Percentiles rank a stretch among this genome's conserved stretches.
Conservation (phyloP, 495 filamentous ascomycete species). For the Baudoinia panamericana region DNA sequence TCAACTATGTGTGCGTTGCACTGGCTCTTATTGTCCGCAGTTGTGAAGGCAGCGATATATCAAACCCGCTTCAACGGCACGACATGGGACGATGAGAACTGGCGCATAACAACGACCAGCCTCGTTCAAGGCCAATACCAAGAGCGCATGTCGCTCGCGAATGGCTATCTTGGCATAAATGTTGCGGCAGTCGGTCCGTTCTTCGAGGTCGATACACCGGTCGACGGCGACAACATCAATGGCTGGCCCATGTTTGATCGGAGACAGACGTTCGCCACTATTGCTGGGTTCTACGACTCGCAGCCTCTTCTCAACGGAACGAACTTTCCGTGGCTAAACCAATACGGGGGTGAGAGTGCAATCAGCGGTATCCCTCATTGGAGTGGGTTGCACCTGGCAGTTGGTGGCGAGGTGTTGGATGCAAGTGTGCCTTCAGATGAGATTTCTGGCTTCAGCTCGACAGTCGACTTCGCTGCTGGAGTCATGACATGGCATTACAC, state of each 20-base stretch:
- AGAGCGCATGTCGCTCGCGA: slow-evolving; percentile 49
- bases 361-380: slow-evolving; percentile 66
- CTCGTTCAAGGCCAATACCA: slow-evolving; percentile 50
- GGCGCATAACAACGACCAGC: slow-evolving; percentile 43
- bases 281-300: slow-evolving; percentile 58
- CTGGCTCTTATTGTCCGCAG: no score
- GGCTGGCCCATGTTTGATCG: slow-evolving; percentile 63
- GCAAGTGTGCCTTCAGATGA: slow-evolving; percentile 47
- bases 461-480: slow-evolving; percentile 49
- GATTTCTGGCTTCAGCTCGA: slow-evolving; percentile 49
- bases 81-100: slow-evolving; percentile 52
- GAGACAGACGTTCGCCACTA: slow-evolving; percentile 58
- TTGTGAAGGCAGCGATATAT: slow-evolving; percentile 15
- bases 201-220: slow-evolving; percentile 45
- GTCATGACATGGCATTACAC: slow-evolving; percentile 50
- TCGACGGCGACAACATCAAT: slow-evolving; percentile 35
- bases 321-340: slow-evolving; percentile 59
- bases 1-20: no score
- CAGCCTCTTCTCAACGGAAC: slow-evolving; percentile 49
- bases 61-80: slow-evolving; percentile 21
- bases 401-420: slow-evolving; percentile 44
- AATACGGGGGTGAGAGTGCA: slow-evolving; percentile 61
- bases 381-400: slow-evolving; percentile 46
- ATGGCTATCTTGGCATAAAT: slow-evolving; percentile 39
- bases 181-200: slow-evolving; percentile 54